Evolutionary conservation across 345 rosid species (phyloP).

Genomic region (Eucalyptus marginata): DNA sequence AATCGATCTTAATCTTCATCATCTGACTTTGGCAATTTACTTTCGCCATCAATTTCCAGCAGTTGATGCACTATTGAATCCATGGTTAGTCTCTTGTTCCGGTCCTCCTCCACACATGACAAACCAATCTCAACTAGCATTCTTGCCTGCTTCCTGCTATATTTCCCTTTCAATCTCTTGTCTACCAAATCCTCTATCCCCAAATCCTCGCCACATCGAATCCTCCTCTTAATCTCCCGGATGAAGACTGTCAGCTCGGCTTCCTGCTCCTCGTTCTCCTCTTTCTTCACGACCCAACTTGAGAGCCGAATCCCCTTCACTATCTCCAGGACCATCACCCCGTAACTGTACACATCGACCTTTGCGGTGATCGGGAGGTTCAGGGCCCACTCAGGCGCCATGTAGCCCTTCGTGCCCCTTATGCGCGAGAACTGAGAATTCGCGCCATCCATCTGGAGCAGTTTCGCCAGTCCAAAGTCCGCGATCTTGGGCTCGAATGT

Average conservation of each 20-base stretch:
- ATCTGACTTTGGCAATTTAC: neutral
- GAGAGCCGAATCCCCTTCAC: slow-evolving; percentile 24
- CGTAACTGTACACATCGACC: slow-evolving; percentile 29
- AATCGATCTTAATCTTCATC: neutral
- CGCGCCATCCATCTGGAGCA: slow-evolving; percentile 4
- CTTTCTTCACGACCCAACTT: slow-evolving; percentile 1
- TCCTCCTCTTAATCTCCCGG: slow-evolving; percentile 3
- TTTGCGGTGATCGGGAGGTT: slow-evolving; percentile 25
- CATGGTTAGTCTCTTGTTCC: slow-evolving; percentile 21
- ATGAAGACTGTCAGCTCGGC: slow-evolving; percentile 15
- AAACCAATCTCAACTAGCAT: slow-evolving; percentile 10
- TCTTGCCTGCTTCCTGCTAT: slow-evolving; percentile 2
- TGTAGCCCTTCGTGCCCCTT: slow-evolving; percentile 25
- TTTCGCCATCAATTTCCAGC: neutral
- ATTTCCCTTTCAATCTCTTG: slow-evolving; percentile 13
- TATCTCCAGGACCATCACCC: slow-evolving; percentile 27
- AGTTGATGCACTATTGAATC: slow-evolving; percentile 11
- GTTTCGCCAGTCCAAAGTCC: slow-evolving; percentile 44
- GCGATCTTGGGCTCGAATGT: slow-evolving; percentile 38
- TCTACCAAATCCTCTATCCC: slow-evolving; percentile 24
- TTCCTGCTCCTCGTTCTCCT: slow-evolving; percentile 2
- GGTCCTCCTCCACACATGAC: slow-evolving; percentile 15
- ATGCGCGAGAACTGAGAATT: slow-evolving; percentile 4
- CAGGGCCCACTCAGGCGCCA: slow-evolving; percentile 27
- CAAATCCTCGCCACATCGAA: neutral